Percentiles rank a stretch among this genome's conserved stretches.
phyloP scores from a whole-genome alignment of 2,329 filamentous ascomycete genomes.

The Thielaviopsis cerberus region DNA sequence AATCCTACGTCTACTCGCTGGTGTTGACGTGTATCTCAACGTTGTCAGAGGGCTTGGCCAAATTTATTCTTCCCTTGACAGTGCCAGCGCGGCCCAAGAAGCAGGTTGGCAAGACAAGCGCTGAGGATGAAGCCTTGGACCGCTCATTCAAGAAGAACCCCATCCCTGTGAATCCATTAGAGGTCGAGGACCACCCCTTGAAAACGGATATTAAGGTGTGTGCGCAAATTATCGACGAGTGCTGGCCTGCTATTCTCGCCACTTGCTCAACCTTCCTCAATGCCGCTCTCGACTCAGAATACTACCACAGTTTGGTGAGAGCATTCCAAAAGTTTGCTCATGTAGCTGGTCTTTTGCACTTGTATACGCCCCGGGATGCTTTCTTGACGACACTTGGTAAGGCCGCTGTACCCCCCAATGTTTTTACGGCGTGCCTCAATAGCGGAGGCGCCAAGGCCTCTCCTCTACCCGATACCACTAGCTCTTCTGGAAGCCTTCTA shows the following conservation, averaged over 20 bases:
- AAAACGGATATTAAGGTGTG: conserved; percentile 55
- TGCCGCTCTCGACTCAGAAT: conserved; percentile 77
- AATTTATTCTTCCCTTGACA: conserved; percentile 79
- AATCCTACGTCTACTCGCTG: conserved; percentile 84
- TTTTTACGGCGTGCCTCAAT: conserved; percentile 42
- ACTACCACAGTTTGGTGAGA: conserved; percentile 78
- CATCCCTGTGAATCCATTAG: conserved; percentile 68
- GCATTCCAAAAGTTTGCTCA: conserved; percentile 92
- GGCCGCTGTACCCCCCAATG: conserved; percentile 72
- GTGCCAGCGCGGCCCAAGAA: conserved; percentile 49
- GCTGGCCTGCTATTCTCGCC: conserved; percentile 88
- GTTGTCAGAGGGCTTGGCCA: conserved; percentile 79
- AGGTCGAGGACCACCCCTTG: conserved; percentile 53
- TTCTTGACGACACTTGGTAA: conserved; percentile 90
- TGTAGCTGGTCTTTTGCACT: conserved; percentile 70
- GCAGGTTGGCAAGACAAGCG: conserved; percentile 19
- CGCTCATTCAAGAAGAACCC: conserved; percentile 58
- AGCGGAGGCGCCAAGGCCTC: conserved; percentile 27
- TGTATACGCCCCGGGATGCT: conserved; percentile 75
- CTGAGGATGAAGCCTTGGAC: conserved; percentile 20
- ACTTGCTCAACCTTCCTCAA: conserved; percentile 92
- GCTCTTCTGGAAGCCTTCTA: conserved; percentile 36
- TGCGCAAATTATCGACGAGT: conserved; percentile 68
- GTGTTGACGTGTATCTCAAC: conserved; percentile 76
- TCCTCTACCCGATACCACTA: conserved; percentile 22